Percentiles rank a stretch among this genome's conserved stretches.
Evolutionary conservation across 1,284 basidiomycete genomes (phyloP).

Genomic region (Neotropicomus parvogracilis): DNA sequence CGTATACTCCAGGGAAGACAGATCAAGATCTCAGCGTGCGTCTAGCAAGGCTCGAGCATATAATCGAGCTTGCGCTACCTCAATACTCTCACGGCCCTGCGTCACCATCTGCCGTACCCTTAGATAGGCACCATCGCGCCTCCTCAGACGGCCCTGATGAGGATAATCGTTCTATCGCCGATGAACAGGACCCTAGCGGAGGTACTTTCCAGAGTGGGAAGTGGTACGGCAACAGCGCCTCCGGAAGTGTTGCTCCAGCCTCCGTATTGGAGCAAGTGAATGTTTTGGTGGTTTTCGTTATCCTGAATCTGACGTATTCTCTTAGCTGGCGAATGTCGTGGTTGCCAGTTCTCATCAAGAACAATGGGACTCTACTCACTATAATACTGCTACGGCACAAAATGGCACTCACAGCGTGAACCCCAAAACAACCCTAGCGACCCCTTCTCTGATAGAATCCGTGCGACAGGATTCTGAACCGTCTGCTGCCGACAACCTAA

Average conservation of each 20-base stretch:
- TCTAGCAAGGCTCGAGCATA: conserved; percentile 70
- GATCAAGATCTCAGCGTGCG: conserved; percentile 76
- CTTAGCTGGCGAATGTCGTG: conserved; percentile 59
- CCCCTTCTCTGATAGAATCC: conserved; percentile 38
- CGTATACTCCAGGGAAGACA: conserved; percentile 79
- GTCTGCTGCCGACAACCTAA: conserved; percentile 73
- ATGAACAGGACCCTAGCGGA: conserved; percentile 68
- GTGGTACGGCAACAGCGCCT: conserved; percentile 81
- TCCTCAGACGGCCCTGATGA: conserved; percentile 53
- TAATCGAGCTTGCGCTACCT: conserved; percentile 72
- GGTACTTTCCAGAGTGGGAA: conserved; percentile 78
- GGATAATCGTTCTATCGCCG: conserved; percentile 58
- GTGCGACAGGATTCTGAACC: conserved; percentile 57
- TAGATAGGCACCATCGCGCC: conserved; percentile 40
- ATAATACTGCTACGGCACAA: conserved; percentile 19
- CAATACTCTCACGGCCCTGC: conserved; percentile 53
- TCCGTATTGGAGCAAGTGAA: conserved; percentile 74
- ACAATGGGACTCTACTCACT: conserved; percentile 27
- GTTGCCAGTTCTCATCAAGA: conserved; percentile 36
- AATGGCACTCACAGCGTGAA: conserved; percentile 27
- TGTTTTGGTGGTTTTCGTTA: conserved; percentile 13
- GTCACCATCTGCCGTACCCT: conserved; percentile 34
- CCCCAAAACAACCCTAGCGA: conserved; percentile 27
- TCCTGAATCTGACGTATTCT: conserved; percentile 12
- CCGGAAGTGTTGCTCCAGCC: conserved; percentile 71